Conservation (phyloP, 352 stramenopile species). For the Phytophthora agathidicida region DNA sequence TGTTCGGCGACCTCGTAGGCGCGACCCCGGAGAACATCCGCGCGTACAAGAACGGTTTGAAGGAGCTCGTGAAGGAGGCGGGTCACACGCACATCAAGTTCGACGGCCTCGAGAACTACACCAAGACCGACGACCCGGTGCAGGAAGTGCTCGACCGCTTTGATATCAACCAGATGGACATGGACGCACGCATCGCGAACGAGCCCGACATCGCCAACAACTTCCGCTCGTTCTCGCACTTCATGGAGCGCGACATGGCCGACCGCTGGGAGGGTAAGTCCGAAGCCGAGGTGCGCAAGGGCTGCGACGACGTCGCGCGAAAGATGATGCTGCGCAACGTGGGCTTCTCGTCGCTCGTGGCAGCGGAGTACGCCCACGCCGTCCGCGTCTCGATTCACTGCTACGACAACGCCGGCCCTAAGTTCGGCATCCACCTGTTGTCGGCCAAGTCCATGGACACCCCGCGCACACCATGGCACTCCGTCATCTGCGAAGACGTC, state of each 20-base stretch:
- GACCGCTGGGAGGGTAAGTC: constrained; percentile 19
- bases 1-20: constrained; percentile 22
- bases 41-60: constrained; percentile 23
- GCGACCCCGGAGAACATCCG: constrained; percentile 16
- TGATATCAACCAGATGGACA: constrained; percentile 25
- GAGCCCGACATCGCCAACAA: constrained; percentile 24
- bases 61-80: constrained; percentile 19
- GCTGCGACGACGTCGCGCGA: constrained; percentile 16
- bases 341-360: constrained; percentile 24
- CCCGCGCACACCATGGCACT: constrained; percentile 14
- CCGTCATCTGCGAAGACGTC: constrained; percentile 17
- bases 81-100: constrained; percentile 30
- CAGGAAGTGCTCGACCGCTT: constrained; percentile 26
- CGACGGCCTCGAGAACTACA: constrained; percentile 28
- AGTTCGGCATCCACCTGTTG: constrained; percentile 27
- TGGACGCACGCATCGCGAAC: constrained; percentile 19
- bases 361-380: constrained; percentile 15
- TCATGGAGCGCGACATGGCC: constrained; percentile 25
- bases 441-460: constrained; percentile 10
- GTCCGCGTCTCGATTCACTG: constrained; percentile 25
- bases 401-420: constrained; percentile 24
- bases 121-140: constrained; percentile 20
- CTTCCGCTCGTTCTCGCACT: constrained; percentile 27
- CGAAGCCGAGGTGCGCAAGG: constrained; percentile 18
- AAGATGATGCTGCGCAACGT: constrained; percentile 30